phyloP scores from a whole-genome alignment of 257 asterid species.

The Ballota nigra region DNA sequence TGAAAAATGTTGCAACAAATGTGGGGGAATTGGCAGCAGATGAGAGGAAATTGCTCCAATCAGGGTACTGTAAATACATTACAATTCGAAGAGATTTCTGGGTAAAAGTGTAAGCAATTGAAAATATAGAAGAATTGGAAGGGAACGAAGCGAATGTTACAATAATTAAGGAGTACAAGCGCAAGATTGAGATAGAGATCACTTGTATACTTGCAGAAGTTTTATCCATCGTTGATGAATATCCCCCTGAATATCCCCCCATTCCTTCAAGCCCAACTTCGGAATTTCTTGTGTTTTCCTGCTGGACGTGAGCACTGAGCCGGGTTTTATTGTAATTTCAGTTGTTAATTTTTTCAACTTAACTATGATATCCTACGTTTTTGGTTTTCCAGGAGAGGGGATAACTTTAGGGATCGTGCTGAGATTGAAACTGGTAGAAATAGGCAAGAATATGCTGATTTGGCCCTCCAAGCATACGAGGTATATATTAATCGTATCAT shows the following conservation, averaged over 20 bases:
- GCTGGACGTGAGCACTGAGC: background rate
- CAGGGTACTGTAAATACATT: background rate
- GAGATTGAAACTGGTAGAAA: background rate
- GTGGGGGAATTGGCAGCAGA: background rate
- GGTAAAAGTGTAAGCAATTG: background rate
- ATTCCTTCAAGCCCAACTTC: background rate
- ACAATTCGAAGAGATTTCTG: background rate
- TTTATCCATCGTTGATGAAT: background rate
- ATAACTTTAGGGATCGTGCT: background rate
- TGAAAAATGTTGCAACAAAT: background rate
- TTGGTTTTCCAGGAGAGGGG: background rate
- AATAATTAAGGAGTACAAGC: background rate
- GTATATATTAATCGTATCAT: background rate
- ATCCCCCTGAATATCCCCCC: background rate
- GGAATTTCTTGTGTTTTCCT: background rate
- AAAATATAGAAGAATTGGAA: background rate
- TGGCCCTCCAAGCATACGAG: background rate
- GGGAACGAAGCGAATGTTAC: background rate
- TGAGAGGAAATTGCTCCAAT: background rate
- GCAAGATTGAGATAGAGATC: background rate
- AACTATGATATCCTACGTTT: background rate
- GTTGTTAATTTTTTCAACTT: background rate
- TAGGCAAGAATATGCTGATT: background rate
- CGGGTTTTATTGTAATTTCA: background rate
- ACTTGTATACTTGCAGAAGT: background rate